Evolutionary conservation across 1,139 yeast species (phyloP).

Genomic region (Taphrina communis): DNA sequence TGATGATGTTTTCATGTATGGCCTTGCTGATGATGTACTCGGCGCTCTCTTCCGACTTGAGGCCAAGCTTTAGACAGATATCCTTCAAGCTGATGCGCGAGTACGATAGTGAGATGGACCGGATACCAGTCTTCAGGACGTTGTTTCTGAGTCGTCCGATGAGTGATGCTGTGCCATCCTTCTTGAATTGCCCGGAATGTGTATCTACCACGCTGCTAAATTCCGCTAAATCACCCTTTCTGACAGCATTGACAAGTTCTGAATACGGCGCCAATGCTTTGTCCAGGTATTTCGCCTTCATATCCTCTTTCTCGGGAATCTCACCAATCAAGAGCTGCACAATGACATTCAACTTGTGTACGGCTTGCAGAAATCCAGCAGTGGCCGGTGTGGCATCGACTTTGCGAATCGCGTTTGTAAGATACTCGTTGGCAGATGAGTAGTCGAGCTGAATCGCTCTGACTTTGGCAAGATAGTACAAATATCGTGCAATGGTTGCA

Average conservation of each 20-base stretch:
- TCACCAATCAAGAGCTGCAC: slow-evolving; percentile 96
- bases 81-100: slow-evolving; percentile 90
- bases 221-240: slow-evolving; percentile 83
- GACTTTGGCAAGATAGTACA: slow-evolving; percentile 85
- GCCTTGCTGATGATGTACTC: slow-evolving; percentile 97
- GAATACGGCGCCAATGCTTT: slow-evolving; percentile 77
- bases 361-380: slow-evolving; percentile 84
- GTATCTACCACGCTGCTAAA: slow-evolving; percentile 76
- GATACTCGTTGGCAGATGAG: slow-evolving; percentile 85
- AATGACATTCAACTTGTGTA: slow-evolving; percentile 84
- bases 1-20: slow-evolving; percentile 96
- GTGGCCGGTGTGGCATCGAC: slow-evolving; percentile 93
- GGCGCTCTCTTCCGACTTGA: slow-evolving; percentile 93
- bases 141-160: slow-evolving; percentile 92
- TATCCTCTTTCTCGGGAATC: slow-evolving; percentile 87
- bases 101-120: slow-evolving; percentile 90
- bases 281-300: slow-evolving; percentile 67
- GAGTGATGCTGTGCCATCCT: slow-evolving; percentile 82
- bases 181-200: slow-evolving; percentile 67
- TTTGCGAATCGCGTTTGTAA: slow-evolving; percentile 90
- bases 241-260: slow-evolving; percentile 87
- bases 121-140: slow-evolving; percentile 95
- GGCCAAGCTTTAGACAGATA: slow-evolving; percentile 82
- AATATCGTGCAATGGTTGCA: slow-evolving; percentile 88
- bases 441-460: slow-evolving; percentile 92